Percentiles rank a stretch among this genome's conserved stretches.
Conservation (phyloP, 2,329 filamentous ascomycete genomes). For the Arthrobotrys musiformis region DNA sequence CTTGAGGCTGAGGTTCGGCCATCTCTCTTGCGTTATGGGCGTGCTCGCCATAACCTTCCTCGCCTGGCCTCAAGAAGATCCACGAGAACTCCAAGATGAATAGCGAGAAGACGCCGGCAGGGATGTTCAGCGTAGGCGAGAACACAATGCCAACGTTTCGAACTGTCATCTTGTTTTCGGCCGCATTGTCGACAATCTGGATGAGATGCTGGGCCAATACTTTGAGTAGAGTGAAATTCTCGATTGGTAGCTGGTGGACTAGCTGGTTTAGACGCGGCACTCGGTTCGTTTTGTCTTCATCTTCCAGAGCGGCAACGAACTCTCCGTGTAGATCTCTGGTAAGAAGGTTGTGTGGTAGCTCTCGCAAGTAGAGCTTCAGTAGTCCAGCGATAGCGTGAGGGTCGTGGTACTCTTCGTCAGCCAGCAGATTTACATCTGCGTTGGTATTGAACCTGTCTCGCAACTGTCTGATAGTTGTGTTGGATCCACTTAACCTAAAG, state of each 20-base stretch:
- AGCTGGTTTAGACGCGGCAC: constrained; percentile 79
- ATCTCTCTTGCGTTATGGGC: constrained; percentile 58
- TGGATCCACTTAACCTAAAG: constrained; percentile 96
- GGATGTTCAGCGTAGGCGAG: constrained; percentile 95
- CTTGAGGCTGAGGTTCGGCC: constrained; percentile 60
- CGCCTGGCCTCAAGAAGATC: constrained; percentile 80
- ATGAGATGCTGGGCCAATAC: constrained; percentile 90
- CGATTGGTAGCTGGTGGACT: constrained; percentile 79
- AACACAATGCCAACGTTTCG: constrained; percentile 97
- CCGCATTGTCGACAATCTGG: constrained; percentile 88
- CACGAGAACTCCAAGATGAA: constrained; percentile 89
- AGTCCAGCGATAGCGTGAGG: constrained; percentile 95
- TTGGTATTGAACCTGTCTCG: constrained; percentile 93
- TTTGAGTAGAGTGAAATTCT: constrained; percentile 82
- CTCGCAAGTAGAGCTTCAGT: constrained; percentile 91
- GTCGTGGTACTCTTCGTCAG: constrained; percentile 83
- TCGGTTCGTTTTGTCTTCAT: constrained; percentile 79
- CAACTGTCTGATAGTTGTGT: constrained; percentile 88
- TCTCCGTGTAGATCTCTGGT: constrained; percentile 90
- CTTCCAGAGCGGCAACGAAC: constrained; percentile 85
- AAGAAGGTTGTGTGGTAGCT: constrained; percentile 88
- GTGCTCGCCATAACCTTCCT: constrained; percentile 68
- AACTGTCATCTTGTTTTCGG: constrained; percentile 97
- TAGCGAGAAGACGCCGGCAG: constrained; percentile 90
- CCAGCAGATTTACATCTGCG: constrained; percentile 86